Percentiles rank a stretch among this genome's conserved stretches.
phyloP scores from a whole-genome alignment of 371 early-diverging fungal genomes.

The Modicella reniformis region DNA sequence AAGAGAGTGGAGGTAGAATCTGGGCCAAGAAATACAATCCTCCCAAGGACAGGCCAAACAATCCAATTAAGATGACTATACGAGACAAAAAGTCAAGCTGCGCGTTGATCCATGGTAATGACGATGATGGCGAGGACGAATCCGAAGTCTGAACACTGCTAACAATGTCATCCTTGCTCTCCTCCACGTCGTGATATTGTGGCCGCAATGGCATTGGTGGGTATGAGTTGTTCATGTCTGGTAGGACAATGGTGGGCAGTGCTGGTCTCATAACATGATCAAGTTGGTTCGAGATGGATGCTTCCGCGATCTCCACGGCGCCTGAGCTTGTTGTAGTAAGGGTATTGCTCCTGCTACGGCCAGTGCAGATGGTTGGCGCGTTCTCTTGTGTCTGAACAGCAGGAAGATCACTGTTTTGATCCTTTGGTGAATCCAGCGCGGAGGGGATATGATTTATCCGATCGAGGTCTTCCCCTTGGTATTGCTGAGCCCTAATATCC shows the following conservation, averaged over 20 bases:
- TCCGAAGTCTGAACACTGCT: not conserved
- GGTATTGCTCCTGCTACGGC: slow-evolving; percentile 53
- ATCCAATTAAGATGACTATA: slow-evolving; percentile 39
- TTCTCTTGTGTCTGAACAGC: slow-evolving; percentile 11
- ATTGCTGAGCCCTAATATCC: slow-evolving; percentile 35
- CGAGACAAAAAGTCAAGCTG: slow-evolving; percentile 43
- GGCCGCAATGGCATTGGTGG: slow-evolving; percentile 24
- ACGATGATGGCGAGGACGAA: not conserved
- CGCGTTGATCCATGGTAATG: slow-evolving; percentile 8
- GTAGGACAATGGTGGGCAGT: slow-evolving; percentile 4
- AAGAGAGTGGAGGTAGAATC: slow-evolving; percentile 49
- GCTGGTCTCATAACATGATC: slow-evolving; percentile 48
- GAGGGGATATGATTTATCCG: slow-evolving; percentile 49
- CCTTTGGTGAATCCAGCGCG: slow-evolving; percentile 12
- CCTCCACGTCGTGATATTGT: slow-evolving; percentile 24
- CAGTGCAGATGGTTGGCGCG: slow-evolving; percentile 31
- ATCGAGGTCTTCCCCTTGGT: slow-evolving; percentile 12
- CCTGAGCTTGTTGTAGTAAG: slow-evolving; percentile 31
- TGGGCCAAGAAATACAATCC: slow-evolving; percentile 42
- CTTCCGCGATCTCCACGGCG: slow-evolving; percentile 25
- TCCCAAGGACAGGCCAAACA: slow-evolving; percentile 42
- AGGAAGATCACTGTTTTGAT: slow-evolving; percentile 18
- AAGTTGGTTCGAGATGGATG: slow-evolving; percentile 25
- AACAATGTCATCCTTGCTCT: not conserved
- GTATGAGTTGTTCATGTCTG: slow-evolving; percentile 18